Percentiles rank a stretch among this genome's conserved stretches.
phyloP scores from a whole-genome alignment of 345 rosid genomes.

The Populus alba region DNA sequence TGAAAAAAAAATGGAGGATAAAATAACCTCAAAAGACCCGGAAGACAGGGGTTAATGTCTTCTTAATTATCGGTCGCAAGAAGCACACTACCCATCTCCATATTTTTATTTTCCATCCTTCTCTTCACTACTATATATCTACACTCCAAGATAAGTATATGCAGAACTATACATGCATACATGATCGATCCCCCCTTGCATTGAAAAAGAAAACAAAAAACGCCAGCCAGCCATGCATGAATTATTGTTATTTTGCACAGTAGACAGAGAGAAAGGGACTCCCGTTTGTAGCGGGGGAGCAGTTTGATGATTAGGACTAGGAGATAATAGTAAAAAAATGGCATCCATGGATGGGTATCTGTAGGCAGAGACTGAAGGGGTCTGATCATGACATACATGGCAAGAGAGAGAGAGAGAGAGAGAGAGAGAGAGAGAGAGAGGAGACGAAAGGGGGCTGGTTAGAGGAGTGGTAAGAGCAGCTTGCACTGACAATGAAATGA shows the following conservation, averaged over 20 bases:
- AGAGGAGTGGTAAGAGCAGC: conserved; percentile 28
- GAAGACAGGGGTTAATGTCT: conserved; percentile 49
- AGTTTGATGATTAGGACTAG: conserved; percentile 41
- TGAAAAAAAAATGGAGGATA: not conserved
- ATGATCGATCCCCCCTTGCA: conserved; percentile 11
- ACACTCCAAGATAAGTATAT: not conserved
- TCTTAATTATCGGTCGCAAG: conserved; percentile 31
- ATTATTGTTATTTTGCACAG: conserved; percentile 22
- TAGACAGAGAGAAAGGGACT: conserved; percentile 14
- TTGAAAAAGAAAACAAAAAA: not conserved
- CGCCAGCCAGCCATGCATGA: conserved; percentile 30
- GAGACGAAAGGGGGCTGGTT: not conserved
- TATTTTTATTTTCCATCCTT: not conserved
- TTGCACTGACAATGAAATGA: conserved; percentile 36
- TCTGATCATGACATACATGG: conserved; percentile 11
- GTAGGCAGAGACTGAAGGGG: conserved; percentile 28
- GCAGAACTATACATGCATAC: not conserved
- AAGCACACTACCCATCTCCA: conserved; percentile 12
- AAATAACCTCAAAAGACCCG: conserved; percentile 23
- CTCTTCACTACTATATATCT: not conserved
- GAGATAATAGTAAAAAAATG: conserved; percentile 22
- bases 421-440: not conserved
- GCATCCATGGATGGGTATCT: conserved; percentile 44
- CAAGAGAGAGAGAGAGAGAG: not conserved
- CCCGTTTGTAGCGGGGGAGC: conserved; percentile 50